A percentile compares a stretch with the other conserved stretches of the same genome.
Conservation (phyloP, 495 filamentous ascomycete species). For the Lepidopterella palustris region DNA sequence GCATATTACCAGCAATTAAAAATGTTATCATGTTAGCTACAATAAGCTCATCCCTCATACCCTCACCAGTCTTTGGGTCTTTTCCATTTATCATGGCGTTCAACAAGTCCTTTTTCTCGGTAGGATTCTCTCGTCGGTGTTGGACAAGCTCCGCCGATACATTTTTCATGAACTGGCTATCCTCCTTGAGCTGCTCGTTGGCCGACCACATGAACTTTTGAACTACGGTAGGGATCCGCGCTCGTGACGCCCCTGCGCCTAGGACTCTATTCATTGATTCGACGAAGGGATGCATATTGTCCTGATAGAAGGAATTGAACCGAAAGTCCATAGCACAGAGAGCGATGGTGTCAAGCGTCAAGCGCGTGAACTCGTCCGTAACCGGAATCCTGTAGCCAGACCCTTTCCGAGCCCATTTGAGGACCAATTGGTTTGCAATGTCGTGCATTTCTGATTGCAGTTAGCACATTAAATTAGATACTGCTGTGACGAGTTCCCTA, state of each 20-base stretch:
- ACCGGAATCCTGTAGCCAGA: constrained; percentile 49
- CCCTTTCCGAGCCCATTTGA: constrained; percentile 70
- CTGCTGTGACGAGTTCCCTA: neutral
- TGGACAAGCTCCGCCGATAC: constrained; percentile 55
- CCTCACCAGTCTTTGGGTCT: constrained; percentile 33
- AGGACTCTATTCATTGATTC: constrained; percentile 57
- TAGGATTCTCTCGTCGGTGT: constrained; percentile 49
- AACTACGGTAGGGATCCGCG: constrained; percentile 46
- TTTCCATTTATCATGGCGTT: constrained; percentile 62
- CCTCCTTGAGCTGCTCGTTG: constrained; percentile 50
- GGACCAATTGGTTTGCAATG: constrained; percentile 59
- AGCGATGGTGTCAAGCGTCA: constrained; percentile 67
- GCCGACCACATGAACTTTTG: constrained; percentile 44
- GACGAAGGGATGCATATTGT: constrained; percentile 49
- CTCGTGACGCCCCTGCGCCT: constrained; percentile 46
- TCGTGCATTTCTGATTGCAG: constrained; percentile 58
- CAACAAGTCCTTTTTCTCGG: constrained; percentile 61
- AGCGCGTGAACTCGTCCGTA: constrained; percentile 66
- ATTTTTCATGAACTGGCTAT: constrained; percentile 51
- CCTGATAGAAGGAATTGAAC: constrained; percentile 69
- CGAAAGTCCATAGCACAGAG: constrained; percentile 66
- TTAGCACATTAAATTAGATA: neutral
- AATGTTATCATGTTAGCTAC: constrained; percentile 35
- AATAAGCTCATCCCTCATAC: constrained; percentile 28
- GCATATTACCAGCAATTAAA: constrained; percentile 18